Base-by-base conservation (phyloP, 169 alveolate species). In the Plasmodium chabaudi region DNA sequence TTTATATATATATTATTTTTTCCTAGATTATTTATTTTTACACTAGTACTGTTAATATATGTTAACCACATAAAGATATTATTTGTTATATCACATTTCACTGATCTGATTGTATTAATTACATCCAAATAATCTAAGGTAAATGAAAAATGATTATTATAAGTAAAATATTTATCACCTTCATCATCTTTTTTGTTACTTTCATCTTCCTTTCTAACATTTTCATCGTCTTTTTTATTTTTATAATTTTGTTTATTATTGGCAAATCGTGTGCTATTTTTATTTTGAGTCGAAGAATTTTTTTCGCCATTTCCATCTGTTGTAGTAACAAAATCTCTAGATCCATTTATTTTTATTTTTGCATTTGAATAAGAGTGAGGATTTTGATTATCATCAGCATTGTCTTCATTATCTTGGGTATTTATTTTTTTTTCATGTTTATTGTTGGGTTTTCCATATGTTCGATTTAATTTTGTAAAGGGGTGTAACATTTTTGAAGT, bases 1-100 rank as follows among this genome's bases (percentile, higher is more conserved):
- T 86, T 86, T 59, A 86, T 86, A 56, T 86, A 86, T 59, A 86
- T 86, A 51, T 86, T 86, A 53, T 65, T 86, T 61, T 60, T 86
- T 25, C 91, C 87, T 42, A 86, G 47, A 44, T 86, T 70, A 23
- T 42, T 49, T 49, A 86, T 86, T 86, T 86, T 86, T 7, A 59
- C 87, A 70, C 91, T 86, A 1, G 91, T 86, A 27, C 91, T 86
- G 47, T 86, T 86, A 13, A 86, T 86, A 64, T 86, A 86, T 21
- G 72, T 68, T 21, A 86, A 53, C 91, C 91, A 86, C 73, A 86
- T 57, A 55, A 86, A 86, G 7, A 86, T 47, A 42, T 69, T 86
- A 44, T 86, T 51, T 2, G 75, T 15, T 69, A 86, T 86, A n/a
- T 86, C 91, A 63, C 91, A 63, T 61, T 86, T 86, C 60, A 86